Conservation (phyloP, 2,329 filamentous ascomycete species). For the Aspergillus thermomutatus region DNA sequence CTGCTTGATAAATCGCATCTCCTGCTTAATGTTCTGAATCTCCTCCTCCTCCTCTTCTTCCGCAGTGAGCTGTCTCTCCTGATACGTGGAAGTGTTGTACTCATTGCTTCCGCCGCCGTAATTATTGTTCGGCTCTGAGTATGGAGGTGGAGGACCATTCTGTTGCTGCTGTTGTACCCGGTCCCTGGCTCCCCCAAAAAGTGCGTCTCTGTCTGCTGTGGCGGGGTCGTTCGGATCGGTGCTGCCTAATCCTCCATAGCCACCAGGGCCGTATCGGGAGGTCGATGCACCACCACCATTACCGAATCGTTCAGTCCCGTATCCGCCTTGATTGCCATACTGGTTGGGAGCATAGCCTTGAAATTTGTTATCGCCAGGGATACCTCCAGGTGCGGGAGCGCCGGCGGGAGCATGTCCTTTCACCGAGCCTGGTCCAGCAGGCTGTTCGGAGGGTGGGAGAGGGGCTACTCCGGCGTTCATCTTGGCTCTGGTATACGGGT, state of each 20-base stretch:
- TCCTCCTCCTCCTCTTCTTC: conserved; percentile 75
- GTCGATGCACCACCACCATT: conserved; percentile 42
- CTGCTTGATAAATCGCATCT: conserved; percentile 73
- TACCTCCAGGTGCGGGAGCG: conserved; percentile 18
- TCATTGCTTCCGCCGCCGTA: conserved; percentile 36
- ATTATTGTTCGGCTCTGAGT: conserved; percentile 20
- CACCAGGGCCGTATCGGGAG: conserved; percentile 48
- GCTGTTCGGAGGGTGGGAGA: conserved; percentile 31
- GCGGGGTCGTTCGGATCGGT: conserved; percentile 48
- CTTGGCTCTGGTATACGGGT: conserved; percentile 55
- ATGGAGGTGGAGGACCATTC: conserved; percentile 27
- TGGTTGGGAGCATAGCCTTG: conserved; percentile 40
- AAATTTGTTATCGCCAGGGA: conserved; percentile 32
- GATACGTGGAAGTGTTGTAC: conserved; percentile 48
- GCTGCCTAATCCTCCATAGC: conserved; percentile 56
- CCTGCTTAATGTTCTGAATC: conserved; percentile 66
- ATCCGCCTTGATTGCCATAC: conserved; percentile 47
- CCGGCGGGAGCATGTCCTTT: conserved; percentile 15
- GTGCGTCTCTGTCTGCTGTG: conserved; percentile 52
- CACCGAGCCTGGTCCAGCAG: conserved; percentile 10
- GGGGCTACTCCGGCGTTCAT: conserved; percentile 40
- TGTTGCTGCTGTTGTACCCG: conserved; percentile 46
- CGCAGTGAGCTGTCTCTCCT: conserved; percentile 73
- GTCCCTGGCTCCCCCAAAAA: conserved; percentile 57
- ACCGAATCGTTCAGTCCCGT: conserved; percentile 54